Conservation (phyloP, 2,329 filamentous ascomycete species). For the Helicocarpus griseus region DNA sequence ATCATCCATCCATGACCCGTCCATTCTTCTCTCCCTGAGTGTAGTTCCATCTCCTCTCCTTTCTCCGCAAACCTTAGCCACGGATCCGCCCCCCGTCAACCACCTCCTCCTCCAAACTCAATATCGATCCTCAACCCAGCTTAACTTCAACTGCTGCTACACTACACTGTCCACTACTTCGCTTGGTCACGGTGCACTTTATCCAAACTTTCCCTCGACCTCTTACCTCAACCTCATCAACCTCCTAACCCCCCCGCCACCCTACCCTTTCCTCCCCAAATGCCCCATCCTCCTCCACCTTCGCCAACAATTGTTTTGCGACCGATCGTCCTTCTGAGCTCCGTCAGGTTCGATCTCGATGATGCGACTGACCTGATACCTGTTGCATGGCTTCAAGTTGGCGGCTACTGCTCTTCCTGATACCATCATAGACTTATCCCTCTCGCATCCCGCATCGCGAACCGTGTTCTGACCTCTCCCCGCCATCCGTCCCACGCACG, state of each 20-base stretch:
- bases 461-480: neutral
- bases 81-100: neutral
- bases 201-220: conserved; percentile 1
- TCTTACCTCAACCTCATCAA: neutral
- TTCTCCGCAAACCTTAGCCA: neutral
- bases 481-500: neutral
- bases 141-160: neutral
- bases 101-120: neutral
- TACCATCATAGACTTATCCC: neutral
- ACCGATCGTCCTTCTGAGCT: neutral
- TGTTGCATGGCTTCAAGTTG: conserved; percentile 1
- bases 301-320: conserved; percentile 3
- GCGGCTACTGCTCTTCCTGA: neutral
- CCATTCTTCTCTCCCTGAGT: neutral
- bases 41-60: too few relatives aligned
- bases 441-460: neutral
- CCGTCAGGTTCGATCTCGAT: conserved; percentile 1
- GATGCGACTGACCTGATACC: neutral
- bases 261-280: neutral
- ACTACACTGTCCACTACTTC: neutral
- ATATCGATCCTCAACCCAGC: too few relatives aligned
- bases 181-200: neutral
- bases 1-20: neutral
- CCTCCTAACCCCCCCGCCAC: neutral
- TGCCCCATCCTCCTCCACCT: neutral